Base-by-base conservation (phyloP, 129 eudicot genomes). In the Helichrysum umbraculigerum region DNA sequence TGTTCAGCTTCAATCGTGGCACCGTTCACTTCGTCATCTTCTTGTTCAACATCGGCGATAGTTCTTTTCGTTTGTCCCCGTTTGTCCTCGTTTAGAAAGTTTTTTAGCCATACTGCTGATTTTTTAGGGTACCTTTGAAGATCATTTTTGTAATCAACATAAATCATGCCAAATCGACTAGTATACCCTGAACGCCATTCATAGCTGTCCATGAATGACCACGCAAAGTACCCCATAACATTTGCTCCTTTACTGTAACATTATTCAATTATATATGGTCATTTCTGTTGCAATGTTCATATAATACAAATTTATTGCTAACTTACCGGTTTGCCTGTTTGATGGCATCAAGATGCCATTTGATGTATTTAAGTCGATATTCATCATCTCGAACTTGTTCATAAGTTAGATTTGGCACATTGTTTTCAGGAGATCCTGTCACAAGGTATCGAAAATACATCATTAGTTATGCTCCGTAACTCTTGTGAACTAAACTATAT, bases 121-220 rank as follows among this genome's bases (percentile, higher is more conserved):
- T 83, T 83, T 72, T 85, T 88, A 0, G 87, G 85, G 65, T 85
- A 85, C 77, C 92, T 75, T 35, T 75, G 79, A 8, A 78, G 74
- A 25, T 76, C 34, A 34, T 82, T 71, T 16, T 32, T 62, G 52
- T 76, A 88, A 73, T 88, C 87, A 12, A 88, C 85, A 52, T 75
- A 88, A 70, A 78, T 81, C 14, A 88, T 52, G 34, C 93, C 93
- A 22, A 83, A 86, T 66, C 93, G 81, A 52, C 20, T 10, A 9
- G 66, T 81, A 64, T 78, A 88, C 30, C 93, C 90, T 0, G 65
- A 60, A 34, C 0, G 1, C 88, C 93, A 86, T 81, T 88, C 93
- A 32, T 67, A 86, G 51, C 88, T 86, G 81, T 88, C 93, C 72
- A 84, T 41, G 19, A 84, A 70, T 17, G 93, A 83, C 90, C 93